Conservation (phyloP, 345 rosid genomes). For the Eutrema heterophyllum region DNA sequence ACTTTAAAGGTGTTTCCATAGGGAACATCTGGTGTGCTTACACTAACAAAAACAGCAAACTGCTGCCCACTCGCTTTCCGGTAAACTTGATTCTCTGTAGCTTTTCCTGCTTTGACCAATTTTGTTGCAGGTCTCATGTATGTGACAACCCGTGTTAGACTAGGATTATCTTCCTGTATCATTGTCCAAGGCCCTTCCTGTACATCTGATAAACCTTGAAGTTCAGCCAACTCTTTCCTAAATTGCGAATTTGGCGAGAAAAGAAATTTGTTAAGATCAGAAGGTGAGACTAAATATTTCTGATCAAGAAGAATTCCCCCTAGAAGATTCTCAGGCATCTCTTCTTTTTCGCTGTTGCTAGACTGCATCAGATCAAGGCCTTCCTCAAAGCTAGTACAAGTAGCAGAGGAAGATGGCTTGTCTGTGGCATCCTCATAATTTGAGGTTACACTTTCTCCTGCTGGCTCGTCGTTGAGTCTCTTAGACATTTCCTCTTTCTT, state of each 20-base stretch:
- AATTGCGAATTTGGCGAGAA: slow-evolving; percentile 68
- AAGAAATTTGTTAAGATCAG: slow-evolving; percentile 57
- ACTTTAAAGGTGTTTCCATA: slow-evolving; percentile 63
- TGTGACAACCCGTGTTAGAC: slow-evolving; percentile 45
- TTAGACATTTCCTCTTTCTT: slow-evolving; percentile 46
- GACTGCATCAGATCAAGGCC: slow-evolving; percentile 52
- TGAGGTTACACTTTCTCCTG: slow-evolving; percentile 45
- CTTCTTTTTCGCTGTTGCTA: slow-evolving; percentile 33
- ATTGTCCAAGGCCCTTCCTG: slow-evolving; percentile 73
- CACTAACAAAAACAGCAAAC: slow-evolving; percentile 49
- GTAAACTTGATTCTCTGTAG: slow-evolving; percentile 73
- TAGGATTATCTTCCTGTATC: slow-evolving; percentile 39
- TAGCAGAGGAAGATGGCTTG: slow-evolving; percentile 28
- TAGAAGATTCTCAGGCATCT: slow-evolving; percentile 61
- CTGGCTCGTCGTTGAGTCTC: slow-evolving; percentile 35
- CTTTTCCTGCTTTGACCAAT: slow-evolving; percentile 73
- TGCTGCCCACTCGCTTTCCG: slow-evolving; percentile 50
- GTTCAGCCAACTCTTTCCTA: slow-evolving; percentile 58
- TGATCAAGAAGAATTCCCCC: slow-evolving; percentile 77
- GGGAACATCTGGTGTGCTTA: slow-evolving; percentile 81
- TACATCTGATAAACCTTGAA: slow-evolving; percentile 58
- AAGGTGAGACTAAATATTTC: slow-evolving; percentile 37
- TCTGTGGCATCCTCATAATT: slow-evolving; percentile 62
- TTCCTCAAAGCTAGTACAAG: slow-evolving; percentile 55
- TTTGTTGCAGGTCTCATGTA: slow-evolving; percentile 69